Conservation (phyloP, 192 early-diverging fungal genomes). For the Phycomyces nitens region DNA sequence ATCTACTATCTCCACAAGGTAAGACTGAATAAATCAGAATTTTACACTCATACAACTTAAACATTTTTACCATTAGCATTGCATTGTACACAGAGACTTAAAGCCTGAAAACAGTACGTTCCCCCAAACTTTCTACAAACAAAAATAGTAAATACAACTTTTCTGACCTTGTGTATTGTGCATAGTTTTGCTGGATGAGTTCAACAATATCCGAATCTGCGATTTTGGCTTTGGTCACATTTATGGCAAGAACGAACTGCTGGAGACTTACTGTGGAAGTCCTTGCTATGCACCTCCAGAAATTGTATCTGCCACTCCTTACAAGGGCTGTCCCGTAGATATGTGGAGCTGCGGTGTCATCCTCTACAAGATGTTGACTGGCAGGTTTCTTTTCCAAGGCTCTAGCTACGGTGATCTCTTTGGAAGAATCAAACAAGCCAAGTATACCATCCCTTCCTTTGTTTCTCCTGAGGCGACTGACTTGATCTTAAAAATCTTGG, state of each 20-base stretch:
- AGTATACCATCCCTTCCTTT: constrained; percentile 44
- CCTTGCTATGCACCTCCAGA: constrained; percentile 69
- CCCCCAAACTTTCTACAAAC: background rate
- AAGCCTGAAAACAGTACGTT: constrained; percentile 68
- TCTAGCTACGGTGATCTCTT: constrained; percentile 59
- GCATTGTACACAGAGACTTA: constrained; percentile 74
- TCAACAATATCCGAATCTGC: constrained; percentile 74
- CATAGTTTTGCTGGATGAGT: constrained; percentile 41
- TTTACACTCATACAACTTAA: background rate
- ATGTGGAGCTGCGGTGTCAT: constrained; percentile 75
- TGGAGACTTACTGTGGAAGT: constrained; percentile 63
- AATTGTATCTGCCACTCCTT: constrained; percentile 56
- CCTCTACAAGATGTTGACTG: constrained; percentile 60
- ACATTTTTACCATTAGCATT: background rate
- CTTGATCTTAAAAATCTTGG: constrained; percentile 41
- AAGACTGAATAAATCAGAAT: background rate
- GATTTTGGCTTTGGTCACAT: constrained; percentile 85
- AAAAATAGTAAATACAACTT: no score
- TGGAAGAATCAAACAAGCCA: constrained; percentile 50
- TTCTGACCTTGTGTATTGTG: no score
- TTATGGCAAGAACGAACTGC: constrained; percentile 35
- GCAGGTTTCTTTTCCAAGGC: constrained; percentile 67
- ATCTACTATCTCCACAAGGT: constrained; percentile 53
- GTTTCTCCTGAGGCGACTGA: constrained; percentile 35
- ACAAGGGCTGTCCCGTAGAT: constrained; percentile 58